A percentile compares a stretch with the other conserved stretches of the same genome.
Conservation (phyloP, 257 asterid genomes). For the Cruciata laevipes region DNA sequence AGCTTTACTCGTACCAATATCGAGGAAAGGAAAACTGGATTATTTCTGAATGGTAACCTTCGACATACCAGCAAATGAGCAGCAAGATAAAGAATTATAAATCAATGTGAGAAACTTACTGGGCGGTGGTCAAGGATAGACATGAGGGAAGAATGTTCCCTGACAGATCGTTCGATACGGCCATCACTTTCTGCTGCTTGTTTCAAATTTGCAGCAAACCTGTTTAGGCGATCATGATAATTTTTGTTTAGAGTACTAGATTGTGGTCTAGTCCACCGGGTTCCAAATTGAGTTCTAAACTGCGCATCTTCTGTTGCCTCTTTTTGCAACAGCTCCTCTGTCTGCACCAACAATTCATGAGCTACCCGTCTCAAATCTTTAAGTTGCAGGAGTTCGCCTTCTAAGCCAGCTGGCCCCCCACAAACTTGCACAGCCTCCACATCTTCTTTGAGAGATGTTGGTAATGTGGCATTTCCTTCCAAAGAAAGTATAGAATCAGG, state of each 20-base stretch:
- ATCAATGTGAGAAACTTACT: constrained; percentile 41
- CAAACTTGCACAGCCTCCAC: constrained; percentile 91
- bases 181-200: constrained; percentile 96
- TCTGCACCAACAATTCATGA: constrained; percentile 79
- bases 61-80: not conserved
- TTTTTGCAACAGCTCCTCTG: constrained; percentile 90
- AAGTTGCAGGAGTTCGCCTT: constrained; percentile 84
- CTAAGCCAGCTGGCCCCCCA: constrained; percentile 92
- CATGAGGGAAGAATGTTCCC: constrained; percentile 78
- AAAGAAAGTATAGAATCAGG: constrained; percentile 89
- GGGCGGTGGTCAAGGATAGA: constrained; percentile 86
- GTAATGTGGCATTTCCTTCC: constrained; percentile 71
- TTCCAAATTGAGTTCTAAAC: constrained; percentile 88
- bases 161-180: constrained; percentile 90
- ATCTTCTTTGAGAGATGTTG: constrained; percentile 65
- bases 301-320: constrained; percentile 87
- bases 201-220: constrained; percentile 87
- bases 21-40: not conserved
- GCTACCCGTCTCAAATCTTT: constrained; percentile 90
- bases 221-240: constrained; percentile 76
- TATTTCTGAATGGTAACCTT: not conserved
- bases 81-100: constrained; percentile 7
- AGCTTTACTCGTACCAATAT: not conserved
- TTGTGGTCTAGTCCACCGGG: constrained; percentile 94
- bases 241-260: constrained; percentile 89